These are phyloP conservation scores for Dioscorea zingiberensis DNA, from an alignment of 106 monocot genomes.

Conservation along the genomic window DNA sequence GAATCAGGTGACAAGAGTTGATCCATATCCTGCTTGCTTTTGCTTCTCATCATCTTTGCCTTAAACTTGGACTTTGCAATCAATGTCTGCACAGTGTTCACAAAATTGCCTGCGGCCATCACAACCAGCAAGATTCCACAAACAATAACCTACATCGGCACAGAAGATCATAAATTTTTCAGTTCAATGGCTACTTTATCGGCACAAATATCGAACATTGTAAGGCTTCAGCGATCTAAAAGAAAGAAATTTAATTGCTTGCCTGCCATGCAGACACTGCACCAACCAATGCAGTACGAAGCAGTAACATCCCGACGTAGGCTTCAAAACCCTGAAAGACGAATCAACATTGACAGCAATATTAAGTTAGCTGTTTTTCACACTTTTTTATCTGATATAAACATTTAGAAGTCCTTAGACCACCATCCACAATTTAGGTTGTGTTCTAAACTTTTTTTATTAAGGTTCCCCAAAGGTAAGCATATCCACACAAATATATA, in stretches of 20 bases:
- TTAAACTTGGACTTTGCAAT: constrained; percentile 80
- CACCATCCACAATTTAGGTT: background rate
- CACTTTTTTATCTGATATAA: background rate
- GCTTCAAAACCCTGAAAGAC: constrained; percentile 74
- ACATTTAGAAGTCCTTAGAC: background rate
- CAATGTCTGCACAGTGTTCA: constrained; percentile 78
- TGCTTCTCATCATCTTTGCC: constrained; percentile 73
- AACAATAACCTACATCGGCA: constrained; percentile 48
- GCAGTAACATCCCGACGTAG: constrained; percentile 65
- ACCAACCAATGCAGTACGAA: constrained; percentile 54
- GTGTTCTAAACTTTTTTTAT: too few species aligned
- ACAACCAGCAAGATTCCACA: constrained; percentile 76
- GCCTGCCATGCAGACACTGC: constrained; percentile 84
- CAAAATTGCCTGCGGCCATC: constrained; percentile 94
- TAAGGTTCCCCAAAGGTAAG: background rate
- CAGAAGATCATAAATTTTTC: background rate
- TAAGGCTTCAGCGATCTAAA: background rate
- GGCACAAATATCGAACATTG: background rate
- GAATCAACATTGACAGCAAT: background rate
- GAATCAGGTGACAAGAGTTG: constrained; percentile 5
- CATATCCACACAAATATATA: background rate
- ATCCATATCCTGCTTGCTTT: constrained; percentile 59
- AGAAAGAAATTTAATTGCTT: constrained; percentile 13
- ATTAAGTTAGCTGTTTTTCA: background rate
- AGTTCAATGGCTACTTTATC: background rate